phyloP scores from a whole-genome alignment of 2,329 filamentous ascomycete species.

The Aureobasidium sp. region DNA sequence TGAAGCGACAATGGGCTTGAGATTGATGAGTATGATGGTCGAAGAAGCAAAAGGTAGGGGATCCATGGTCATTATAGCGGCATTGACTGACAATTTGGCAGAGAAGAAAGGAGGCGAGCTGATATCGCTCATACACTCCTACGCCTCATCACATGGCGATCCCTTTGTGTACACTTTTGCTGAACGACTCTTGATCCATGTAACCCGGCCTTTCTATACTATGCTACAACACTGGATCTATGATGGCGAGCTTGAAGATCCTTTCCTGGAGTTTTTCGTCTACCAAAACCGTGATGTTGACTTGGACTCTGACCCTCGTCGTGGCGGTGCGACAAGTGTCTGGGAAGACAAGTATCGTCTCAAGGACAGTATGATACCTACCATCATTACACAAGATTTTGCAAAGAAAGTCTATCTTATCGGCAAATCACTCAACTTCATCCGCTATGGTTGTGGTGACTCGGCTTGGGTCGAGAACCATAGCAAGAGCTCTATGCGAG shows the following conservation, averaged over 20 bases:
- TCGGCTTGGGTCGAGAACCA: conserved; percentile 93
- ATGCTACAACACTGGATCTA: conserved; percentile 97
- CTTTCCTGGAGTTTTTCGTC: conserved; percentile 92
- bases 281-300: conserved; percentile 62
- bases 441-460: conserved; percentile 89
- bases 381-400: conserved; percentile 87
- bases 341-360: conserved; percentile 98
- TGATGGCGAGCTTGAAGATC: conserved; percentile 94
- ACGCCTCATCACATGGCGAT: conserved; percentile 89
- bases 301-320: conserved; percentile 33
- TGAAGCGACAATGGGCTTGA: conserved; percentile 90
- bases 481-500: conserved; percentile 85
- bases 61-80: not conserved
- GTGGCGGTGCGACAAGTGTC: conserved; percentile 68
- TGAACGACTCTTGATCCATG: conserved; percentile 74
- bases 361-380: conserved; percentile 77
- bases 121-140: conserved; percentile 86
- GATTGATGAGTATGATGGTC: conserved; percentile 88
- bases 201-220: conserved; percentile 92
- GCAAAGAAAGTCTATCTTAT: conserved; percentile 95
- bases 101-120: conserved; percentile 78
- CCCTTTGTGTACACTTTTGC: conserved; percentile 91
- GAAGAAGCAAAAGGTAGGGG: conserved; percentile 72
- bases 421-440: conserved; percentile 96
- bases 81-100: conserved; percentile 17